Evolutionary conservation across 257 asterid species (phyloP).

Genomic region (Nicotiana tomentosiformis): DNA sequence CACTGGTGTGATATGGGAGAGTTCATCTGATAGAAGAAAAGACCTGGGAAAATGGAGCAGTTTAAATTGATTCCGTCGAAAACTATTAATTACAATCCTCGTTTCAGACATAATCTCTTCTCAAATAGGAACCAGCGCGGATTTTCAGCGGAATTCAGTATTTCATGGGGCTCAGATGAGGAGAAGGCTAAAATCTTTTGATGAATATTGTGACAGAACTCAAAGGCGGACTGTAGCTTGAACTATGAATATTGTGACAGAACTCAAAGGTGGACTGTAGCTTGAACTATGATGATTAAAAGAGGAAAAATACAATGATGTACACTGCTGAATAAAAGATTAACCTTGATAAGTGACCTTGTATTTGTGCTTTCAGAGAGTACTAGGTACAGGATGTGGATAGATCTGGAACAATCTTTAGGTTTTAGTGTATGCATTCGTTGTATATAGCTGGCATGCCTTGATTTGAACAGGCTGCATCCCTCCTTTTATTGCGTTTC

Average conservation of each 20-base stretch:
- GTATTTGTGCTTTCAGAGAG: not conserved
- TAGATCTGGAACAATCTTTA: not conserved
- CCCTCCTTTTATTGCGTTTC: not conserved
- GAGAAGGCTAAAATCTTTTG: not conserved
- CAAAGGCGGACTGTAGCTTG: not conserved
- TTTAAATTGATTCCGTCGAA: not conserved
- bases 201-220: not conserved
- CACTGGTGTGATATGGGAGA: not conserved
- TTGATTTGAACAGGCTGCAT: not conserved
- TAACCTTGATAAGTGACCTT: not conserved
- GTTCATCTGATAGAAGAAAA: not conserved
- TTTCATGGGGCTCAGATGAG: not conserved
- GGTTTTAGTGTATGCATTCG: not conserved
- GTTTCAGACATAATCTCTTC: not conserved
- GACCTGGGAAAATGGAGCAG: not conserved
- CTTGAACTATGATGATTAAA: not conserved
- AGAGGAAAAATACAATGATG: not conserved
- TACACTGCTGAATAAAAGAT: not conserved
- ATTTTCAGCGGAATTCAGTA: not conserved
- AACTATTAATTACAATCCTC: not conserved
- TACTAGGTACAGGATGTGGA: not conserved
- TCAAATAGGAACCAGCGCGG: not conserved
- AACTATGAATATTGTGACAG: not conserved
- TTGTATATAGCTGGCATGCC: not conserved
- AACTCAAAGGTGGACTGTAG: not conserved